Evolutionary conservation across 345 rosid species (phyloP).

Genomic region (Dipteronia dyeriana): DNA sequence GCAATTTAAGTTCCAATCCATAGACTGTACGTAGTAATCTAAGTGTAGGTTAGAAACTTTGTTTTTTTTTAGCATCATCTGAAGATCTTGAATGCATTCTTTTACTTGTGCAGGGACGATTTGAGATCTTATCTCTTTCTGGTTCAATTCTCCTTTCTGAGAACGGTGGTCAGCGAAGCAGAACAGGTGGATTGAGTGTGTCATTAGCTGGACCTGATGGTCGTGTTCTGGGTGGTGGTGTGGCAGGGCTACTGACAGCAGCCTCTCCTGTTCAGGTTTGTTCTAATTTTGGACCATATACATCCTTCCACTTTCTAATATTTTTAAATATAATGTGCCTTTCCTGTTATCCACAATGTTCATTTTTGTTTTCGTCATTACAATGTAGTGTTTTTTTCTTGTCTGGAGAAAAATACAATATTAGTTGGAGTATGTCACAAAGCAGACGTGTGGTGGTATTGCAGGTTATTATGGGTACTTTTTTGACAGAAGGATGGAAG

Average conservation of each 20-base stretch:
- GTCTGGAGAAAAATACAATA: background rate
- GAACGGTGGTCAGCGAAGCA: slow-evolving; percentile 39
- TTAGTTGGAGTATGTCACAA: background rate
- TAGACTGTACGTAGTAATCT: background rate
- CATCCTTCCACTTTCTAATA: background rate
- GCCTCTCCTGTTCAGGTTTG: slow-evolving; percentile 50
- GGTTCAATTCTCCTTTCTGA: slow-evolving; percentile 43
- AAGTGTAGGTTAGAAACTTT: background rate
- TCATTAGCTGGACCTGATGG: slow-evolving; percentile 50
- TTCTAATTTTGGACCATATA: background rate
- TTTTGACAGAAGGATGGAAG: slow-evolving; percentile 43
- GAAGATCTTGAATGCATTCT: background rate
- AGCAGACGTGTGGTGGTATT: background rate
- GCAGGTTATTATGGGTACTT: slow-evolving; percentile 57
- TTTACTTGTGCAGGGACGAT: slow-evolving; percentile 41
- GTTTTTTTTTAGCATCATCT: background rate
- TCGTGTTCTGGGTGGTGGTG: slow-evolving; percentile 49
- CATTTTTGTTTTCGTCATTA: background rate
- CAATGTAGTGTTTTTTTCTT: background rate
- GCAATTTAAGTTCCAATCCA: slow-evolving; percentile 1
- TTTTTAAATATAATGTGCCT: too few relatives aligned
- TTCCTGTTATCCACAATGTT: background rate
- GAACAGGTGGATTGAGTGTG: slow-evolving; percentile 47
- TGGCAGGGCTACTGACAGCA: slow-evolving; percentile 47
- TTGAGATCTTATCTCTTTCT: slow-evolving; percentile 47